Evolutionary conservation across 345 rosid species (phyloP), one percentile per base, ranked within the genome.

Genomic region (Orychophragmus violaceus): DNA sequence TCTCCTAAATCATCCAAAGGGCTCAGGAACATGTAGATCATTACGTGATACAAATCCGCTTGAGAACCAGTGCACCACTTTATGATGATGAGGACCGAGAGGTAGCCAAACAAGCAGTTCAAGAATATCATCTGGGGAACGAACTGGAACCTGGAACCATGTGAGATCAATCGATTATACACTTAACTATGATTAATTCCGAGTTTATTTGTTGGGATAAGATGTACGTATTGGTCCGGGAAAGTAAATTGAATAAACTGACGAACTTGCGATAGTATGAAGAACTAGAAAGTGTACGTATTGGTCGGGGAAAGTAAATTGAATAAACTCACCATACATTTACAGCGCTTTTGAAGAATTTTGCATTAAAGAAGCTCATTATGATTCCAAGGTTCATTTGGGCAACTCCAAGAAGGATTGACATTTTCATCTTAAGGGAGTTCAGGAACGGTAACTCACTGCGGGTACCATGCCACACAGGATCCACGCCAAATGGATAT

Each of bases 361-460:
- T 59, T 61, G 97, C 99, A 80, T 94, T 94, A 66, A 82, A 87
- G 74, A 68, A 94, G 81, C 99, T 94, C 84, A 91, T 64, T 44
- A 94, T 72, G 69, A 91, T 88, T 64, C 97, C 99, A 41, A 94
- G 99, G 82, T 94, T 88, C 99, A 94, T 94, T 75, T 91, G 99
- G 62, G 93, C 74, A 70, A 94, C 96, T 78, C 99, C 99, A 39
- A 91, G 78, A 62, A 94, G 95, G 76, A 91, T 94, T 24, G 99
- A 94, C 96, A 94, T 85, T 85, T 94, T 91, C 99, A 94, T 94
- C 88, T 94, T 91, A 74, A 94, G 78, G 19, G 99, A 94, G 81
- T 90, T 90, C 32, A 94, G 84, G 76, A 85, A 94, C 29, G 99
- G 97, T 46, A 88, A 79, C 81, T 94, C 97, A 28, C 91, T 88